Percentiles rank a stretch among this genome's conserved stretches.
Conservation (phyloP, 1,284 basidiomycete species). For the Coniferiporia weirii region DNA sequence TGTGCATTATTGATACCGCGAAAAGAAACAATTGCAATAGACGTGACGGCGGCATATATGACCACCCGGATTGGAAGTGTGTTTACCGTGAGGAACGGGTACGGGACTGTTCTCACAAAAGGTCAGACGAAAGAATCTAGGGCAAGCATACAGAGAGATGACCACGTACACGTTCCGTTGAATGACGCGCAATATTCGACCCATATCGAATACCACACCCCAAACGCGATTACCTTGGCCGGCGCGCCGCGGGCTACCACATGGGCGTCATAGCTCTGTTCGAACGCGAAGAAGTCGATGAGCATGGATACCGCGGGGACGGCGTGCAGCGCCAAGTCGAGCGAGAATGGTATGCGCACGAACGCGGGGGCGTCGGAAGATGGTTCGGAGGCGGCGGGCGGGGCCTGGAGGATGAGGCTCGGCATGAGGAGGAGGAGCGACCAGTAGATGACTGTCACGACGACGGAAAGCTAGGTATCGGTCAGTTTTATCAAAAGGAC, state of each 20-base stretch:
- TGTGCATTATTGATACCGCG: slow-evolving; percentile 47
- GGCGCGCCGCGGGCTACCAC: slow-evolving; percentile 44
- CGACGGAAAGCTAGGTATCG: slow-evolving; percentile 47
- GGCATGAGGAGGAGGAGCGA: slow-evolving; percentile 49
- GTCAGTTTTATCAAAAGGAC: not conserved
- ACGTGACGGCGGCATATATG: slow-evolving; percentile 54
- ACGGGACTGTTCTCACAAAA: slow-evolving; percentile 51
- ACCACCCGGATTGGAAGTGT: slow-evolving; percentile 44
- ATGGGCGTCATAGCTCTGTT: slow-evolving; percentile 50
- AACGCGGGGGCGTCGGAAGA: slow-evolving; percentile 33
- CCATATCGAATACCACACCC: slow-evolving; percentile 56
- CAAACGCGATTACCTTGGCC: slow-evolving; percentile 36
- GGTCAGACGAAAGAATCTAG: not conserved
- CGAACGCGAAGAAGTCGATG: slow-evolving; percentile 67
- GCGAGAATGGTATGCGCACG: slow-evolving; percentile 50
- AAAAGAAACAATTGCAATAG: slow-evolving; percentile 55
- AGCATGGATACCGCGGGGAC: slow-evolving; percentile 56
- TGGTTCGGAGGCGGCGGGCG: slow-evolving; percentile 28
- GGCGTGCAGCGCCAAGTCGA: slow-evolving; percentile 67
- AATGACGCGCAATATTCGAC: slow-evolving; percentile 62
- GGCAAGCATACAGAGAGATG: not conserved
- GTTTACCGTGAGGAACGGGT: slow-evolving; percentile 72
- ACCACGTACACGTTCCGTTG: slow-evolving; percentile 57
- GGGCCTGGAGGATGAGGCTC: slow-evolving; percentile 41
- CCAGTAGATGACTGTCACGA: slow-evolving; percentile 75